Evolutionary conservation across 768 basidiomycete genomes (phyloP), one percentile per base, ranked within the genome.

Genomic region (Galerina marginata): DNA sequence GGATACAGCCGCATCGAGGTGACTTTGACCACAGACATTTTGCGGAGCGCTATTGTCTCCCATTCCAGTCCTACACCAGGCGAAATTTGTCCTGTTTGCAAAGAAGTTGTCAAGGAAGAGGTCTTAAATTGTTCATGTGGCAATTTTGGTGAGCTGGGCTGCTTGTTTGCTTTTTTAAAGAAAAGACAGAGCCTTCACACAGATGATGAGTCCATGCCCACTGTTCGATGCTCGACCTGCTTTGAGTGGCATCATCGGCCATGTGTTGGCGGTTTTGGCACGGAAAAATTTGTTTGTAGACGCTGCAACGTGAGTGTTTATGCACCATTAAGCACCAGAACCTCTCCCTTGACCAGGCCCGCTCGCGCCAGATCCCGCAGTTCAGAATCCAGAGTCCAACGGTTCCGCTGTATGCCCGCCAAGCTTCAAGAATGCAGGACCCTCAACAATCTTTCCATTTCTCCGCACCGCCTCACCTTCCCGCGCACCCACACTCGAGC

Each of bases 381-480:
- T n/a, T n/a, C n/a, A n/a, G n/a, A n/a, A n/a, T 66, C 5, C 74
- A 73, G 44, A 66, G 54, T 55, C 69, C 73, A 16, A 71, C 63
- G 20, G 36, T 71, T 11, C 76, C 77, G 55, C 57, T 72, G 36
- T 79, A 82, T 69, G 63, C 73, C 43, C 73, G 73, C 64, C 78
- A 75, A 59, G 65, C 67, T 23, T 66, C 72, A 9, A 71, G 71
- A 51, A 44, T 69, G 10, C 75, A 77, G 58, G 78, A 77, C 43
- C 50, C 51, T 20, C 56, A 43, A 9, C 74, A 74, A 53, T 40
- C 71, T 25, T 80, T 77, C 65, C 76, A 75, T 50, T 83, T 83
- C 67, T 76, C 77, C 38, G 74, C 80, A 2, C 79, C 77, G 23
- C 78, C 75, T 20, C 71, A 72, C 60, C 70, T 73, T 29, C 72